Base-by-base conservation (phyloP, 805 yeast species). In the Candida sanyiensis region DNA sequence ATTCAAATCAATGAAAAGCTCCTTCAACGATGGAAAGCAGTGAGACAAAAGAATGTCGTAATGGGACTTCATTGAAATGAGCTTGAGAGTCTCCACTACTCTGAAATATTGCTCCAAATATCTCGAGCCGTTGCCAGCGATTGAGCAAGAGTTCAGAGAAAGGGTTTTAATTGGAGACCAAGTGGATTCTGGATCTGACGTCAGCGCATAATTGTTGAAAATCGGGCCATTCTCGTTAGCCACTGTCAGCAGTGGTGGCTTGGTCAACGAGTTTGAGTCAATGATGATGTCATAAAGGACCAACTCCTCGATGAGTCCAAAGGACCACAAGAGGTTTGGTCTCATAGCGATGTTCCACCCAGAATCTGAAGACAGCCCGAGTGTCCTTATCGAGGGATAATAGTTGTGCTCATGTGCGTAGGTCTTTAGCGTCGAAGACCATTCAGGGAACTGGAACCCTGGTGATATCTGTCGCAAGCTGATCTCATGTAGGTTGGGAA, bases 291-390 rank as follows among this genome's bases (percentile, higher is more conserved):
- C 70, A 33, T 62, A 59, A 21, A 77, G 55, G 4, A 55, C 54
- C 18, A 77, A 52, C 35, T 67, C 68, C 23, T 66, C 59, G 6
- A 77, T 64, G 9, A 64, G 48, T 12, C 71, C 70, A 41, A 72
- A 61, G 15, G 77, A 59, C 46, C 72, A 58, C 2, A 75, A 52
- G 7, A 76, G 47, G 43, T 70, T 73, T 10, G 67, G 59, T 41
- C 72, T 63, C 45, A 76, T 56, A 4, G 80, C 75, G 12, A 77
- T 69, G 24, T 69, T 67, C 77, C 77, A 70, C 2, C 75, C 76
- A 0, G 64, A 41, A 43, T 72, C 72, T 0, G 75, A 64, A 4
- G 65, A 58, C 2, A 72, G 47, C 4, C 52, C 51, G n/a, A 72
- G 49, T n/a, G 46, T 59, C 2, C 58, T 43, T 6, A 71, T 47